These are phyloP conservation scores for Drosera spatulata DNA, from an alignment of 179 eudicot genomes.

Conservation along the genomic window DNA sequence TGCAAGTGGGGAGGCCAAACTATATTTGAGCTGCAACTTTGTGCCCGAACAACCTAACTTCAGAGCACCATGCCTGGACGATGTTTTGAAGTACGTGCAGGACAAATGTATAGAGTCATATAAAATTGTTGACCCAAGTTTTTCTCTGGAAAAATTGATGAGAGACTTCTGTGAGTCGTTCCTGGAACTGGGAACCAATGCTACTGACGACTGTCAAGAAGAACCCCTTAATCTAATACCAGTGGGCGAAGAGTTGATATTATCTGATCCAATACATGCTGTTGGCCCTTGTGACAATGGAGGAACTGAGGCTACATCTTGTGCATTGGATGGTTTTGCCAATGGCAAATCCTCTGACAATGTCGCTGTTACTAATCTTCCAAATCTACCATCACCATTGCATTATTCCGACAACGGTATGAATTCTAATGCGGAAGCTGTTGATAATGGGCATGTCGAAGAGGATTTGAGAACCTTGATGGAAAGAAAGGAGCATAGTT, in stretches of 20 bases:
- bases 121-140: conserved; percentile 35
- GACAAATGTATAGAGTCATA: conserved; percentile 29
- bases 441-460: conserved; percentile 10
- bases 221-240: conserved; percentile 9
- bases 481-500: conserved; percentile 5
- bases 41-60: conserved; percentile 19
- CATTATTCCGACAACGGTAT: conserved; percentile 2
- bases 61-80: conserved; percentile 28
- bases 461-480: conserved; percentile 8
- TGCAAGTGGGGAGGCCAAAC: conserved; percentile 38
- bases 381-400: conserved; percentile 1
- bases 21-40: conserved; percentile 25
- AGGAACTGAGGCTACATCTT: neutral
- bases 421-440: conserved; percentile 4
- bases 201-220: conserved; percentile 15
- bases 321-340: conserved; percentile 10
- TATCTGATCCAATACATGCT: conserved; percentile 6
- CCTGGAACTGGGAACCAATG: conserved; percentile 25
- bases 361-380: conserved; percentile 8
- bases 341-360: conserved; percentile 12
- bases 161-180: conserved; percentile 42
- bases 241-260: conserved; percentile 9
- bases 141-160: conserved; percentile 39
- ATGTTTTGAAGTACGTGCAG: conserved; percentile 26
- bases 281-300: conserved; percentile 5